Evolutionary conservation across 2,329 filamentous ascomycete genomes (phyloP), one percentile per base, ranked within the genome.

Genomic region (Diaporthe citrichinensis): DNA sequence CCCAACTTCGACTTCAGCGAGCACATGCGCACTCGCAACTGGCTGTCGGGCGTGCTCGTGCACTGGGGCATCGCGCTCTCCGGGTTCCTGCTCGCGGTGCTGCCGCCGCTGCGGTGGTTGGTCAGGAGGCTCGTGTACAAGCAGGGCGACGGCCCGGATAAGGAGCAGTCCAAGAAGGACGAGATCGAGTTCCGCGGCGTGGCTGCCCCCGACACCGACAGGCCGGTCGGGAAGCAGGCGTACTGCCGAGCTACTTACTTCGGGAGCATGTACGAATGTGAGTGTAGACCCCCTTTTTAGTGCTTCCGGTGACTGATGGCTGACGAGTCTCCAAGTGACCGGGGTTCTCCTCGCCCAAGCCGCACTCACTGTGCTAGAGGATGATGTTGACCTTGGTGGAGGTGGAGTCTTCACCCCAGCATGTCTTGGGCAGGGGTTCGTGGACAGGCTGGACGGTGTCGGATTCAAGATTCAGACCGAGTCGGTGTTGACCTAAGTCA

Each of bases 331-430:
- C 23, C 23, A 53, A 93, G 91, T 94, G 71, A 95, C 93, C 5
- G 94, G 89, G 0, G 80, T 92, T 25, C 86, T 93, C 39, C 80
- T 94, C 20, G 88, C 89, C 2, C 88, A 95, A 79, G 93, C 89
- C 17, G 94, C 93, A 5, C 84, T 90, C 53, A 91, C 91, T 0
- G 85, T 96, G 44, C 84, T 95, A 23, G 87, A 93, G 75, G 92
- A 93, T 53, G 88, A 92, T 20, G 84, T 90, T 17, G 83, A 87
- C 49, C 84, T 94, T 17, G 87, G 87, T 1, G 76, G 73, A 17
- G 94, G 94, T 25, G 94, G 94, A 3, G 85, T 95, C 34, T 90
- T 94, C 77, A 96, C 94, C 1, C 92, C 94, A 0, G 92, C 94
- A 0, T 93, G 90, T 72, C 84, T 96, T 3, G 94, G 94, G 1